These are phyloP conservation scores for Aspergillus sp. DNA, from an alignment of 2,329 filamentous ascomycete genomes.

Conservation along the genomic window DNA sequence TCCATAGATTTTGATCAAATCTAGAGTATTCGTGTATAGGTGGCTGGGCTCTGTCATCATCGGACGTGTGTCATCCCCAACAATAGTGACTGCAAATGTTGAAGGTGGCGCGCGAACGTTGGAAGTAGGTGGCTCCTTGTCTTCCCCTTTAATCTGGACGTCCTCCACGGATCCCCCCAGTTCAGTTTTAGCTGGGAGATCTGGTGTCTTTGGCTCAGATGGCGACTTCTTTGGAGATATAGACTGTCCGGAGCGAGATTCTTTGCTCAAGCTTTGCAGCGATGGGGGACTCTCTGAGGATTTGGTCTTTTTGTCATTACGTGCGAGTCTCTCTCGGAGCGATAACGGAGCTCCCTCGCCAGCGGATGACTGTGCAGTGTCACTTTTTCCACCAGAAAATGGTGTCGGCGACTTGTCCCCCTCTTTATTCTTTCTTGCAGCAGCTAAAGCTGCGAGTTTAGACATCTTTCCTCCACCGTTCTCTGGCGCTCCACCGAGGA, in stretches of 20 bases:
- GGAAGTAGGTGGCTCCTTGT: constrained; percentile 15
- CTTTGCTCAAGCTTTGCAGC: constrained; percentile 22
- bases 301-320: constrained; percentile 27
- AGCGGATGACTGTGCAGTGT: constrained; percentile 14
- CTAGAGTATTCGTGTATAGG: constrained; percentile 30
- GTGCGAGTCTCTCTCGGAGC: constrained; percentile 40
- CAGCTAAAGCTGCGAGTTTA: constrained; percentile 87
- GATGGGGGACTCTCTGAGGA: constrained; percentile 24
- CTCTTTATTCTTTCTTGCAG: constrained; percentile 79
- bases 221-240: constrained; percentile 19
- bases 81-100: constrained; percentile 49
- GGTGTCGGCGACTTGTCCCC: constrained; percentile 54
- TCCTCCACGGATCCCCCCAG: constrained; percentile 6
- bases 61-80: constrained; percentile 31
- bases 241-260: constrained; percentile 15
- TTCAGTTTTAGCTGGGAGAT: constrained; percentile 3
- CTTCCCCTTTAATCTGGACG: constrained; percentile 6
- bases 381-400: not conserved
- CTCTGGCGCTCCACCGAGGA: constrained; percentile 73
- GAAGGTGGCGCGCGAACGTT: constrained; percentile 50
- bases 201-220: constrained; percentile 18
- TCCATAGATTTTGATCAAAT: constrained; percentile 40
- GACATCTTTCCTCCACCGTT: constrained; percentile 67
- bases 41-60: constrained; percentile 35
- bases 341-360: constrained; percentile 30